phyloP scores from a whole-genome alignment of 176 grass and related monocot genomes.

The Dactylis glomerata region DNA sequence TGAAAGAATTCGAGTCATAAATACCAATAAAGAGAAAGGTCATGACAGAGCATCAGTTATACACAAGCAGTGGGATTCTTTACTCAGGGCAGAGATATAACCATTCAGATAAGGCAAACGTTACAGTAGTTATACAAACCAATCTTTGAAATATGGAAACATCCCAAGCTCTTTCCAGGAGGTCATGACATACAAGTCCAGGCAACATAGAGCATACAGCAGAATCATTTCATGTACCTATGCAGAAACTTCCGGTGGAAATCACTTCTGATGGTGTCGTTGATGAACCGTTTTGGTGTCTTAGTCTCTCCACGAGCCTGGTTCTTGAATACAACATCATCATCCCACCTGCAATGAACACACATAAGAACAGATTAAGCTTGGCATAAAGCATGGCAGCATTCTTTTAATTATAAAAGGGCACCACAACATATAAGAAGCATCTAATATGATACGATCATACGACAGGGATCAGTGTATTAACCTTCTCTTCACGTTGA shows the following conservation, averaged over 20 bases:
- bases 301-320: constrained; percentile 87
- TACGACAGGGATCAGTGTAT: not conserved
- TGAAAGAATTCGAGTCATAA: not conserved
- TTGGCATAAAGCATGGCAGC: not conserved
- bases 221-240: constrained; percentile 89
- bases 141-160: constrained; percentile 14
- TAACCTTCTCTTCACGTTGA: constrained; percentile 95
- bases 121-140: constrained; percentile 20
- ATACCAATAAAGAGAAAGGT: not conserved
- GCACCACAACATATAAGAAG: too few relatives aligned
- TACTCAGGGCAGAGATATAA: not conserved
- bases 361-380: not conserved
- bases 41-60: not conserved
- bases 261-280: constrained; percentile 92
- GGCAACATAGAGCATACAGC: not conserved
- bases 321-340: constrained; percentile 93
- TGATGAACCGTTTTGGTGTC: constrained; percentile 88
- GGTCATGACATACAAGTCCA: not conserved
- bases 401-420: not conserved
- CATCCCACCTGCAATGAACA: constrained; percentile 64
- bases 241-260: constrained; percentile 98
- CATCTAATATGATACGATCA: too few relatives aligned
- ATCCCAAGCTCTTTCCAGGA: not conserved
- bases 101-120: not conserved
- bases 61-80: not conserved